phyloP scores from a whole-genome alignment of 2,329 filamentous ascomycete genomes.

The Xylariaceae sp. region DNA sequence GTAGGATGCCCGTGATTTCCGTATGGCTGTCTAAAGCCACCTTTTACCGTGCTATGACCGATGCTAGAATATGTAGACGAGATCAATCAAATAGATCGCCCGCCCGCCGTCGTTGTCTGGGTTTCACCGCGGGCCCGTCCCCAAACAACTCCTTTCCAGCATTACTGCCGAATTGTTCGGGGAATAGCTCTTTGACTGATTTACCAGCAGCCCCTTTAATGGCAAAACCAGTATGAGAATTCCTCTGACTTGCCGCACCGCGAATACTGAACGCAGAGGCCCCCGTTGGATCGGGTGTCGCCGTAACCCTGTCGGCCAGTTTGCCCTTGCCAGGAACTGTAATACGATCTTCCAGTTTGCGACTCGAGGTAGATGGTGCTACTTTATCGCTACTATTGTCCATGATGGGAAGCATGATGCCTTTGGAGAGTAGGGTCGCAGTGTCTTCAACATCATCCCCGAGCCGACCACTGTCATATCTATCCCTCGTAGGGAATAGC shows the following conservation, averaged over 20 bases:
- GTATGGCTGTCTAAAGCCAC: no score
- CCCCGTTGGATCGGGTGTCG: slow-evolving; percentile 24
- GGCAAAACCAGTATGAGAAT: slow-evolving; percentile 47
- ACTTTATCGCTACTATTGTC: slow-evolving; percentile 37
- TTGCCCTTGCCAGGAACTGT: slow-evolving; percentile 25
- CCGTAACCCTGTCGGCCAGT: slow-evolving; percentile 35
- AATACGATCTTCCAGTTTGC: slow-evolving; percentile 30
- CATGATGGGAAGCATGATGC: slow-evolving; percentile 45
- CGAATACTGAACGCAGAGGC: slow-evolving; percentile 52
- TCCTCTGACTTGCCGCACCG: slow-evolving; percentile 47
- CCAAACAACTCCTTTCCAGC: slow-evolving; percentile 65
- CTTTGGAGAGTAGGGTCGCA: slow-evolving; percentile 44
- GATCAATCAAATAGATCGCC: slow-evolving; percentile 66
- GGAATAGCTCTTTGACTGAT: slow-evolving; percentile 62
- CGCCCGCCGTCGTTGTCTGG: slow-evolving; percentile 58
- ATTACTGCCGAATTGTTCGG: slow-evolving; percentile 56
- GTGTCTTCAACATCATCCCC: slow-evolving; percentile 51
- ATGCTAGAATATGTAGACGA: background rate
- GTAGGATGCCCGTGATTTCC: no score
- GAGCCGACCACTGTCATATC: slow-evolving; percentile 42
- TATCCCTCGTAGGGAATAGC: slow-evolving; percentile 49
- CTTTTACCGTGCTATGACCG: background rate
- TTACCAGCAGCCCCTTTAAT: slow-evolving; percentile 61
- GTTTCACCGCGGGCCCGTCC: slow-evolving; percentile 53
- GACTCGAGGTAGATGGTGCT: slow-evolving; percentile 10